A percentile compares a stretch with the other conserved stretches of the same genome.
These are phyloP conservation scores for Macrolepiota albuminosa DNA, from an alignment of 768 basidiomycete genomes.

Conservation along the genomic window DNA sequence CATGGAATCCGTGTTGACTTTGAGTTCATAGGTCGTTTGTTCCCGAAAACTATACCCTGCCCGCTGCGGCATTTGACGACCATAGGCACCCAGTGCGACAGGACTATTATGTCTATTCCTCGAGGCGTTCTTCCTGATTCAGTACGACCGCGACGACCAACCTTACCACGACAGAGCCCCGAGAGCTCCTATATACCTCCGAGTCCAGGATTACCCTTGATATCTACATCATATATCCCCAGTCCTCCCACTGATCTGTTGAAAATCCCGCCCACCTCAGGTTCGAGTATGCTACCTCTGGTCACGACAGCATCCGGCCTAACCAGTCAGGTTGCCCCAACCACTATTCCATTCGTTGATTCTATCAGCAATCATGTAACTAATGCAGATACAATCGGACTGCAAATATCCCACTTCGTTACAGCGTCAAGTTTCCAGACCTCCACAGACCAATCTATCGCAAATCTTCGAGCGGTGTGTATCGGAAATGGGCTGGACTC, in stretches of 20 bases:
- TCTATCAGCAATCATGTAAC: slow-evolving; percentile 17
- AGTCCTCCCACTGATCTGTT: not conserved
- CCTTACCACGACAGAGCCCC: not conserved
- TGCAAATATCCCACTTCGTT: slow-evolving; percentile 12
- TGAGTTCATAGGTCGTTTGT: slow-evolving; percentile 5
- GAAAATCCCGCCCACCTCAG: not conserved
- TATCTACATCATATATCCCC: slow-evolving; percentile 9
- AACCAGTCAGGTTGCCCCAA: slow-evolving; percentile 15
- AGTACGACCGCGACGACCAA: slow-evolving; percentile 16
- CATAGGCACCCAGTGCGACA: slow-evolving; percentile 6
- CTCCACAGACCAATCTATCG: slow-evolving; percentile 16
- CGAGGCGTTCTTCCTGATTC: slow-evolving; percentile 2
- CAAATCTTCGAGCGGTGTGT: slow-evolving; percentile 41
- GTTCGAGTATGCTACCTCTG: not conserved
- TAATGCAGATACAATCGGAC: slow-evolving; percentile 14
- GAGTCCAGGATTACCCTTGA: not conserved
- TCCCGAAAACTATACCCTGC: slow-evolving; percentile 15
- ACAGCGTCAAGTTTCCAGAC: slow-evolving; percentile 22
- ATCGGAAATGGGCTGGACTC: slow-evolving; percentile 63
- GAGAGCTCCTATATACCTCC: slow-evolving; percentile 5
- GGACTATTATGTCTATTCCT: slow-evolving; percentile 9
- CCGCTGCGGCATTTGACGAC: slow-evolving; percentile 15
- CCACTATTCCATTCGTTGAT: slow-evolving; percentile 5
- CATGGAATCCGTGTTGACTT: slow-evolving; percentile 5
- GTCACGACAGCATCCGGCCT: not conserved